Percentiles rank a stretch among this genome's conserved stretches.
Evolutionary conservation across 345 rosid species (phyloP).

Genomic region (Mercurialis annua): DNA sequence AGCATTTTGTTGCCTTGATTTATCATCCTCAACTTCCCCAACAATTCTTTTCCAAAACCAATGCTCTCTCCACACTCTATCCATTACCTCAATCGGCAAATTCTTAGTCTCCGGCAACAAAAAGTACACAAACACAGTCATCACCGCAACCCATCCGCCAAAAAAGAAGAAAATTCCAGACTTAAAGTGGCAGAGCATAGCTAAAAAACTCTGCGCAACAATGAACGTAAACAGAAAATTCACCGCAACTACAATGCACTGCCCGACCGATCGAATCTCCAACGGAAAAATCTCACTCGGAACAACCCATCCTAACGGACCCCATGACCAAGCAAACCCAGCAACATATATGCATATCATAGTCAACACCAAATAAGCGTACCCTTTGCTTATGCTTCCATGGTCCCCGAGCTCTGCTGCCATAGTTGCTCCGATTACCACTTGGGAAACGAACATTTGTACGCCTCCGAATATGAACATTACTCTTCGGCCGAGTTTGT

Average conservation of each 20-base stretch:
- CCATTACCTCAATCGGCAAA: slow-evolving; percentile 47
- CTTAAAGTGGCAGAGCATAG: slow-evolving; percentile 45
- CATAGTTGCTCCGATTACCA: slow-evolving; percentile 42
- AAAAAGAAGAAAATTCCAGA: slow-evolving; percentile 50
- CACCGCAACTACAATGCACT: slow-evolving; percentile 45
- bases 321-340: slow-evolving; percentile 54
- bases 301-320: slow-evolving; percentile 51
- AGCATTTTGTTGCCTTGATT: too few relatives aligned
- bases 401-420: slow-evolving; percentile 46
- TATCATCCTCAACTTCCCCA: slow-evolving; percentile 18
- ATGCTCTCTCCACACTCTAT: slow-evolving; percentile 43
- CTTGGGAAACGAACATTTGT: slow-evolving; percentile 61
- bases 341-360: slow-evolving; percentile 37
- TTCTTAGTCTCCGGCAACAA: slow-evolving; percentile 49
- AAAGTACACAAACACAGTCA: slow-evolving; percentile 39
- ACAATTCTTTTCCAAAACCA: slow-evolving; percentile 45
- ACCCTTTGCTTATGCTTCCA: slow-evolving; percentile 39
- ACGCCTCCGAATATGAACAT: slow-evolving; percentile 52
- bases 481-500: slow-evolving; percentile 48
- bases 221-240: slow-evolving; percentile 38
- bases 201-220: slow-evolving; percentile 39
- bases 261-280: slow-evolving; percentile 47
- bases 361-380: slow-evolving; percentile 32
- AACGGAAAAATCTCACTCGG: slow-evolving; percentile 46
- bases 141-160: slow-evolving; percentile 42